phyloP scores from a whole-genome alignment of 148 eudicot species.

The Chenopodium suecicum region DNA sequence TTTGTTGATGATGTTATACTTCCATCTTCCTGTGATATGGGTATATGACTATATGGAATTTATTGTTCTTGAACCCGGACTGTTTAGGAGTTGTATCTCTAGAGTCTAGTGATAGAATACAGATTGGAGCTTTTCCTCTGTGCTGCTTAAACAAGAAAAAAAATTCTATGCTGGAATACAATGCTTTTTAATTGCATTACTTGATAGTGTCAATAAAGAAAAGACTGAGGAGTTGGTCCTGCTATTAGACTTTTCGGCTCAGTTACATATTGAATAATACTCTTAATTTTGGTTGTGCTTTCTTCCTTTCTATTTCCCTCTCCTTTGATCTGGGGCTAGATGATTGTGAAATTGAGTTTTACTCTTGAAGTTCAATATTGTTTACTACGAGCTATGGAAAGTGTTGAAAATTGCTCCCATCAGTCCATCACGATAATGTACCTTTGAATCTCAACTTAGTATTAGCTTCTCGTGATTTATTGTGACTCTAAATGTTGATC shows the following conservation, averaged over 20 bases:
- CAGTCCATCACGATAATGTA: neutral
- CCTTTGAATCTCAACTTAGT: neutral
- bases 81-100: neutral
- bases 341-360: neutral
- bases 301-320: neutral
- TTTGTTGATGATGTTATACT: constrained; percentile 13
- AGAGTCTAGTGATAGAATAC: neutral
- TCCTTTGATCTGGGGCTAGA: neutral
- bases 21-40: constrained; percentile 1
- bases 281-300: too few species aligned
- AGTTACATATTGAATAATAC: neutral
- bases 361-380: neutral
- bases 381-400: neutral
- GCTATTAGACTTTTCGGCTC: neutral
- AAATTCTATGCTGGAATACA: neutral
- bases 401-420: neutral
- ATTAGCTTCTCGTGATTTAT: neutral
- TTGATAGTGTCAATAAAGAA: neutral
- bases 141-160: neutral
- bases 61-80: neutral
- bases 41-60: neutral
- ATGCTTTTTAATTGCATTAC: neutral
- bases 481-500: neutral
- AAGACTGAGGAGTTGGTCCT: too few species aligned
- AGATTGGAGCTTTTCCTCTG: neutral